These are phyloP conservation scores for Cerioporus squamosus DNA, from an alignment of 1,284 basidiomycete genomes.

Conservation along the genomic window DNA sequence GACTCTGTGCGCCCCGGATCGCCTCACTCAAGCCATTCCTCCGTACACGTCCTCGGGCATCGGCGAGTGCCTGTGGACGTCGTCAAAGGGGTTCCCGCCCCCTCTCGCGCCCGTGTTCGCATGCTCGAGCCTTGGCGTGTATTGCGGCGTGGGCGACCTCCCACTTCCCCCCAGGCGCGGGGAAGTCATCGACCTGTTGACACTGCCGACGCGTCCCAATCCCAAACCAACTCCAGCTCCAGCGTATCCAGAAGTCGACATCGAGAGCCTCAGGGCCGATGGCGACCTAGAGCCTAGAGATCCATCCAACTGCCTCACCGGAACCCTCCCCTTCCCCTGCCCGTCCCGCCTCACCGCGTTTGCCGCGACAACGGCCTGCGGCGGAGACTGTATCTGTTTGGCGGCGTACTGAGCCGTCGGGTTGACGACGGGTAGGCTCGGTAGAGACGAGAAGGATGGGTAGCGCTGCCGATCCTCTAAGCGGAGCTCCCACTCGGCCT, in stretches of 20 bases:
- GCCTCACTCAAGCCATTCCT: slow-evolving; percentile 7
- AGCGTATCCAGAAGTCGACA: not conserved
- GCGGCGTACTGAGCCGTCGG: not conserved
- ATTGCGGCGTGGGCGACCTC: not conserved
- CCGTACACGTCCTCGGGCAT: slow-evolving; percentile 21
- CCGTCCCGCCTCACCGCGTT: not conserved
- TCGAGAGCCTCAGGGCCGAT: not conserved
- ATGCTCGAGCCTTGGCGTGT: not conserved
- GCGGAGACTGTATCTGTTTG: not conserved
- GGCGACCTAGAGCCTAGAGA: not conserved
- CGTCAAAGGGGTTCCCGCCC: slow-evolving; percentile 14
- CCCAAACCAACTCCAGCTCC: slow-evolving; percentile 13
- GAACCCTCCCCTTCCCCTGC: not conserved
- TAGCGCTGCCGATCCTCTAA: slow-evolving; percentile 43
- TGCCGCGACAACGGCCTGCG: not conserved
- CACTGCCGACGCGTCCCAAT: slow-evolving; percentile 11
- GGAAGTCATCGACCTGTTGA: not conserved
- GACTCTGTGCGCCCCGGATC: not conserved
- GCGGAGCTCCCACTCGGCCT: slow-evolving; percentile 59
- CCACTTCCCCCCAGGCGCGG: not conserved
- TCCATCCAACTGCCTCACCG: not conserved
- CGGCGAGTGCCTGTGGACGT: slow-evolving; percentile 3
- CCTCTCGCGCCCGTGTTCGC: not conserved
- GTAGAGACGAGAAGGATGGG: slow-evolving; percentile 33
- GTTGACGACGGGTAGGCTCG: slow-evolving; percentile 2